A percentile compares a stretch with the other conserved stretches of the same genome.
phyloP scores from a whole-genome alignment of 352 stramenopile species.

The Phytophthora cryptogea region DNA sequence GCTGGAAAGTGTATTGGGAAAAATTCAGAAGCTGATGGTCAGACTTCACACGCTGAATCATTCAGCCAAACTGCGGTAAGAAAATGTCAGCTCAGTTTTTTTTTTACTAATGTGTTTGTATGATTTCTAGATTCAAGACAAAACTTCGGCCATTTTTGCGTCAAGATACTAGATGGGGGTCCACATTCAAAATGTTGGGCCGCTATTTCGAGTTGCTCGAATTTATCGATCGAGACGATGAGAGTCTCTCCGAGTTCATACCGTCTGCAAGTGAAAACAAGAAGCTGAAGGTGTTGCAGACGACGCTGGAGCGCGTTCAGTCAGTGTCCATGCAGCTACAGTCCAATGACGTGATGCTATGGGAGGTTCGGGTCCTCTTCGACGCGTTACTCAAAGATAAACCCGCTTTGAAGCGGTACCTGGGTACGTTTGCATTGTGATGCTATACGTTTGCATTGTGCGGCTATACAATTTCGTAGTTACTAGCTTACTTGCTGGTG shows the following conservation, averaged over 20 bases:
- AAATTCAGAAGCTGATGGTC: slow-evolving; percentile 9
- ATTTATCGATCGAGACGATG: slow-evolving; percentile 13
- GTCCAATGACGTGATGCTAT: not conserved
- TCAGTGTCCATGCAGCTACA: slow-evolving; percentile 10
- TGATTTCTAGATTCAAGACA: slow-evolving; percentile 7
- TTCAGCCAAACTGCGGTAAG: slow-evolving; percentile 2
- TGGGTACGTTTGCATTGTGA: slow-evolving; percentile 5
- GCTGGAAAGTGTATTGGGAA: not conserved
- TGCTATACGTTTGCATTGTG: not conserved
- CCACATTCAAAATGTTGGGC: slow-evolving; percentile 11
- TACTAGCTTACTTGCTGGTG: not conserved
- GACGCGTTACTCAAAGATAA: slow-evolving; percentile 11
- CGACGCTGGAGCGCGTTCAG: not conserved
- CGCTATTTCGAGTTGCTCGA: slow-evolving; percentile 10
- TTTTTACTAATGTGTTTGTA: slow-evolving; percentile 3
- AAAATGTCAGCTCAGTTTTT: not conserved
- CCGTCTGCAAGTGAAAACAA: slow-evolving; percentile 7
- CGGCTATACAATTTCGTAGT: not conserved
- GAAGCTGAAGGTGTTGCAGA: slow-evolving; percentile 1
- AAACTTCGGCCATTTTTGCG: not conserved
- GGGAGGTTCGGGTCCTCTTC: slow-evolving; percentile 6
- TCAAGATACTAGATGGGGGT: slow-evolving; percentile 10
- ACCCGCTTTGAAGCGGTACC: slow-evolving; percentile 1
- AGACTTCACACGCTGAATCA: slow-evolving; percentile 12
- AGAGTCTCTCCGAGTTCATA: slow-evolving; percentile 10